A percentile compares a stretch with the other conserved stretches of the same genome.
Conservation (phyloP, 169 alveolate genomes). For the Haemoproteus tartakovskyi region DNA sequence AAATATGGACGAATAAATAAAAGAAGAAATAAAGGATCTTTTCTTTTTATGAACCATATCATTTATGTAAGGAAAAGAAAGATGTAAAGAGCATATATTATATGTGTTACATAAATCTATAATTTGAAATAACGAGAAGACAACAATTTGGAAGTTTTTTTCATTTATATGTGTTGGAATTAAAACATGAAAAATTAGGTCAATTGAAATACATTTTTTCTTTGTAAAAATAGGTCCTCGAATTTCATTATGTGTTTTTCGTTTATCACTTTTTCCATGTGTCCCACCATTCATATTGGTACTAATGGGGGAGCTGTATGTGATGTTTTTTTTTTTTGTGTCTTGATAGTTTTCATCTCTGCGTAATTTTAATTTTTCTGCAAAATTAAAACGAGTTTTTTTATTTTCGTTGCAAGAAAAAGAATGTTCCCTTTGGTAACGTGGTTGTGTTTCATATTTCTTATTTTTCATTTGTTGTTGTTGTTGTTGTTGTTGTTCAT, state of each 20-base stretch:
- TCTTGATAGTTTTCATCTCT: too few relatives aligned
- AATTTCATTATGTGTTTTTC: background rate
- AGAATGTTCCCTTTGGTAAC: too few relatives aligned
- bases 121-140: slow-evolving; percentile 35
- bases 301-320: too few relatives aligned
- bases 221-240: slow-evolving; percentile 2
- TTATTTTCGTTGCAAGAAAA: too few relatives aligned
- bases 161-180: slow-evolving; percentile 31
- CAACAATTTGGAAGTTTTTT: slow-evolving; percentile 33
- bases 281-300: too few relatives aligned
- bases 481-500: too few relatives aligned
- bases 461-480: too few relatives aligned
- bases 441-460: too few relatives aligned
- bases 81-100: slow-evolving; percentile 10
- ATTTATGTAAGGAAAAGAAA: slow-evolving; percentile 40
- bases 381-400: too few relatives aligned
- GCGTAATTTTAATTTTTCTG: too few relatives aligned
- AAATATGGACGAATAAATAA: slow-evolving; percentile 29
- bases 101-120: slow-evolving; percentile 36
- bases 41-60: slow-evolving; percentile 42
- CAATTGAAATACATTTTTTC: slow-evolving; percentile 23
- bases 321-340: too few relatives aligned
- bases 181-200: slow-evolving; percentile 40
- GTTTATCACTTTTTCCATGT: background rate
- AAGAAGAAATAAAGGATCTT: slow-evolving; percentile 33